Percentiles rank a stretch among this genome's conserved stretches.
Conservation (phyloP, 2,329 filamentous ascomycete species). For the Diaporthe vexans region DNA sequence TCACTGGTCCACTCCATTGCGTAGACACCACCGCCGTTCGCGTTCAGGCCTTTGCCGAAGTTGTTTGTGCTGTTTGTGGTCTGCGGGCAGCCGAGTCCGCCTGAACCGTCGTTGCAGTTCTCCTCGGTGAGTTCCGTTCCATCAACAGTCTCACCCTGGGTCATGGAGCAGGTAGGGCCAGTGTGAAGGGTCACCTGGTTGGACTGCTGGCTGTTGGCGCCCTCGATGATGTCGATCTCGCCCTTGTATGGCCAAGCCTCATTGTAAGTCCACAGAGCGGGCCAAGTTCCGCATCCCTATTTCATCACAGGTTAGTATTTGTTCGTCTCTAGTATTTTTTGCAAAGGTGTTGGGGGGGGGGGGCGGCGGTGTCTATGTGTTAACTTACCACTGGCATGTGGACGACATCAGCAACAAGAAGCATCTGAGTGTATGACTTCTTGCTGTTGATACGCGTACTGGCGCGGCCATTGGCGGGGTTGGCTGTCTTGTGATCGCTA, state of each 20-base stretch:
- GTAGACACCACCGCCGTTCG: constrained; percentile 77
- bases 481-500: constrained; percentile 72
- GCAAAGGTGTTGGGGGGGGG: not conserved
- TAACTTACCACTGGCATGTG: constrained; percentile 75
- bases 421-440: constrained; percentile 75
- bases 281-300: constrained; percentile 79
- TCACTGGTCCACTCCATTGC: constrained; percentile 82
- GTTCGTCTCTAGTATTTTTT: not conserved
- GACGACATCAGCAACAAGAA: constrained; percentile 79
- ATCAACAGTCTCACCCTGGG: constrained; percentile 60
- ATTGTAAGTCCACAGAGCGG: constrained; percentile 79
- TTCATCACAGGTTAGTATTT: not conserved
- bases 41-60: constrained; percentile 81
- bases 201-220: constrained; percentile 73
- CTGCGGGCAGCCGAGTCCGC: constrained; percentile 72
- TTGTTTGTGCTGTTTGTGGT: constrained; percentile 63
- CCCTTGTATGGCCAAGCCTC: constrained; percentile 78
- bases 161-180: constrained; percentile 69
- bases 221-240: constrained; percentile 87
- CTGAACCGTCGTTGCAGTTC: constrained; percentile 69
- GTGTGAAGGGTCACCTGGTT: constrained; percentile 80
- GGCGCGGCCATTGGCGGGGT: constrained; percentile 71
- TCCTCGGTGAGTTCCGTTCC: constrained; percentile 56
- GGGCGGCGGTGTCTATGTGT: not conserved
- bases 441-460: constrained; percentile 80